phyloP scores from a whole-genome alignment of 2,329 filamentous ascomycete genomes.

The Colletotrichum magnum region DNA sequence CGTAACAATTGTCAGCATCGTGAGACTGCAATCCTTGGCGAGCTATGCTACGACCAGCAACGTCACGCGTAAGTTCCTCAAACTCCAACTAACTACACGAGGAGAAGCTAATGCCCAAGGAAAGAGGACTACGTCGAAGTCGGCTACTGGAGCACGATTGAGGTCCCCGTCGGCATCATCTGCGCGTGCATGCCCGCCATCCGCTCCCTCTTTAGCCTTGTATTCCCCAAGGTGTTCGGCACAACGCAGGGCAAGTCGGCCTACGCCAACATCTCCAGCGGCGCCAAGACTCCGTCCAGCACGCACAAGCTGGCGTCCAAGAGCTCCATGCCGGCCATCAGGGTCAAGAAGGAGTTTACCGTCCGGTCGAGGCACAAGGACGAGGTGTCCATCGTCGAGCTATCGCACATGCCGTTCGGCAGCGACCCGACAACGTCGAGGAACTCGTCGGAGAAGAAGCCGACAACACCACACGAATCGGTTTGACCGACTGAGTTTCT shows the following conservation, averaged over 20 bases:
- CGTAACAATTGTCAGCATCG: slow-evolving; percentile 50
- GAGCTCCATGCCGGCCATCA: slow-evolving; percentile 8
- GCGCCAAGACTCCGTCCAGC: neutral
- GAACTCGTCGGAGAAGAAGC: slow-evolving; percentile 15
- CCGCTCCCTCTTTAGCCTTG: slow-evolving; percentile 50
- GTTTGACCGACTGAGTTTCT: slow-evolving; percentile 3
- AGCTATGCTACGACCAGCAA: slow-evolving; percentile 43
- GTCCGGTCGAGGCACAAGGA: slow-evolving; percentile 27
- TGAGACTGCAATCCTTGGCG: slow-evolving; percentile 47
- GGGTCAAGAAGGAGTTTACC: slow-evolving; percentile 33
- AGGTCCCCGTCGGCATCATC: slow-evolving; percentile 36
- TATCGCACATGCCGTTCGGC: slow-evolving; percentile 7
- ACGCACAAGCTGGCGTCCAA: slow-evolving; percentile 19
- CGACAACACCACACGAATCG: slow-evolving; percentile 22
- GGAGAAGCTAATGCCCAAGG: slow-evolving; percentile 46
- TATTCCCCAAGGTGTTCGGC: slow-evolving; percentile 52
- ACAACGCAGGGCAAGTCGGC: slow-evolving; percentile 41
- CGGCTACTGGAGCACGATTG: slow-evolving; percentile 39
- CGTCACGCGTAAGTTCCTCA: slow-evolving; percentile 18
- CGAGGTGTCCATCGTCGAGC: slow-evolving; percentile 25
- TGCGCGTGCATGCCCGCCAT: slow-evolving; percentile 46
- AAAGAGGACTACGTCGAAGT: slow-evolving; percentile 46
- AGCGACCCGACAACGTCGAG: slow-evolving; percentile 10
- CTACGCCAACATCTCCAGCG: slow-evolving; percentile 31
- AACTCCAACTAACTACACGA: slow-evolving; percentile 36